A percentile compares a stretch with the other conserved stretches of the same genome.
These are phyloP conservation scores for Nevesoporus exiguus DNA, from an alignment of 768 basidiomycete genomes.

Conservation along the genomic window DNA sequence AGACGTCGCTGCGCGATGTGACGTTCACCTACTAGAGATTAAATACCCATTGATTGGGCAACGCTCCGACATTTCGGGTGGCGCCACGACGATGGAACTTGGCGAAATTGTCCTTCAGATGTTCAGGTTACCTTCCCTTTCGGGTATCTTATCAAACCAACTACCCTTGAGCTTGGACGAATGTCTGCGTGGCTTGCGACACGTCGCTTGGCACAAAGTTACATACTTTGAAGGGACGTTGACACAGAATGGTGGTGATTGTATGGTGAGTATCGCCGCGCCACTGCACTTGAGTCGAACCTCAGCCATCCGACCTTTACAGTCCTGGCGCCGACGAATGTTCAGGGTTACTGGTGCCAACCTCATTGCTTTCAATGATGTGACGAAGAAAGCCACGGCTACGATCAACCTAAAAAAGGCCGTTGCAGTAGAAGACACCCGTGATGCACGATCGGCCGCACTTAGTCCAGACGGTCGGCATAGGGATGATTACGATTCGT, in stretches of 20 bases:
- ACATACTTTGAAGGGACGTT: slow-evolving; percentile 91
- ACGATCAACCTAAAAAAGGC: slow-evolving; percentile 92
- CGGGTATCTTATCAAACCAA: slow-evolving; percentile 72
- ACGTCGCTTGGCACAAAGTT: slow-evolving; percentile 91
- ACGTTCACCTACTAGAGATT: slow-evolving; percentile 81
- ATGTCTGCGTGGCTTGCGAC: slow-evolving; percentile 80
- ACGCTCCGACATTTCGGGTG: slow-evolving; percentile 48
- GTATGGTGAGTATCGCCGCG: slow-evolving; percentile 54
- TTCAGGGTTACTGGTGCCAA: slow-evolving; percentile 83
- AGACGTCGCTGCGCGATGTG: slow-evolving; percentile 78
- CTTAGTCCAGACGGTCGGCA: slow-evolving; percentile 44
- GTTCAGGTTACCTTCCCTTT: slow-evolving; percentile 84
- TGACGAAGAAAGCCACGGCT: slow-evolving; percentile 84
- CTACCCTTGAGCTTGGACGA: slow-evolving; percentile 93
- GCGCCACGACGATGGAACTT: slow-evolving; percentile 64
- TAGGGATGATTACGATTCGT: slow-evolving; percentile 56
- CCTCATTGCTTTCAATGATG: slow-evolving; percentile 87
- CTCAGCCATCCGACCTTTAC: neutral
- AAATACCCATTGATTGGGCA: slow-evolving; percentile 80
- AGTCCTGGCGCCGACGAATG: slow-evolving; percentile 83
- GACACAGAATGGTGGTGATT: slow-evolving; percentile 93
- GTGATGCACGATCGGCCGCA: slow-evolving; percentile 49
- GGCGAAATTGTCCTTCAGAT: slow-evolving; percentile 89
- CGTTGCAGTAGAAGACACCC: slow-evolving; percentile 70
- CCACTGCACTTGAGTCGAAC: neutral